Conservation (phyloP, 371 early-diverging fungal genomes). For the Mortierella sp. region DNA sequence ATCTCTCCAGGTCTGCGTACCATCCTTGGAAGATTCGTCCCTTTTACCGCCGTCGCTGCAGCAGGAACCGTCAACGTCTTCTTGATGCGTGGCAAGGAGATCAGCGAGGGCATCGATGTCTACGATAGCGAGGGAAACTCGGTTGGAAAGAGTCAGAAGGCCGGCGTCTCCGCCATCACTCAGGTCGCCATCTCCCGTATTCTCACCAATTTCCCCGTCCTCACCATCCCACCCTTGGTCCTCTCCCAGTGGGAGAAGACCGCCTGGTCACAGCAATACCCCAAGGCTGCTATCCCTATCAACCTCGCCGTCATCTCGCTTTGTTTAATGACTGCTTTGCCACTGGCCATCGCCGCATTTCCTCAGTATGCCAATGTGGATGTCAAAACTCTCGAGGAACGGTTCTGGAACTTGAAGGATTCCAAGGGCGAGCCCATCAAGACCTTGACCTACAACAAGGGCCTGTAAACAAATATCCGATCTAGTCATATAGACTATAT, state of each 20-base stretch:
- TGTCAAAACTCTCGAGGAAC: slow-evolving; percentile 59
- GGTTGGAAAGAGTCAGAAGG: slow-evolving; percentile 76
- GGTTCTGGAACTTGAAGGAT: slow-evolving; percentile 64
- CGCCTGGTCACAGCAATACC: slow-evolving; percentile 63
- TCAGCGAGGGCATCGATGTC: slow-evolving; percentile 82
- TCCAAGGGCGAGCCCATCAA: slow-evolving; percentile 65
- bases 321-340: slow-evolving; percentile 80
- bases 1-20: slow-evolving; percentile 59
- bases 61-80: slow-evolving; percentile 89
- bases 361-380: slow-evolving; percentile 69
- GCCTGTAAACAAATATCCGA: too few relatives aligned
- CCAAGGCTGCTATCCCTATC: slow-evolving; percentile 66
- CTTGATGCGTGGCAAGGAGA: slow-evolving; percentile 87
- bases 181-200: slow-evolving; percentile 85
- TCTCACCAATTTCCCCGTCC: slow-evolving; percentile 77
- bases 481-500: too few relatives aligned
- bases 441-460: slow-evolving; percentile 78
- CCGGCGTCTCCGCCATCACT: slow-evolving; percentile 75
- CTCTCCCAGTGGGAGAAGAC: slow-evolving; percentile 73
- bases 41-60: slow-evolving; percentile 84
- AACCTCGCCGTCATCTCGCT: slow-evolving; percentile 73
- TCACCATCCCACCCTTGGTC: slow-evolving; percentile 78
- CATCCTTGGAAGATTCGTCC: slow-evolving; percentile 71
- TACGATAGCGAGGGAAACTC: slow-evolving; percentile 68
- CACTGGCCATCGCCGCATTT: slow-evolving; percentile 84